phyloP scores from a whole-genome alignment of 2,329 filamentous ascomycete genomes.

The Cladorrhinum sp. region DNA sequence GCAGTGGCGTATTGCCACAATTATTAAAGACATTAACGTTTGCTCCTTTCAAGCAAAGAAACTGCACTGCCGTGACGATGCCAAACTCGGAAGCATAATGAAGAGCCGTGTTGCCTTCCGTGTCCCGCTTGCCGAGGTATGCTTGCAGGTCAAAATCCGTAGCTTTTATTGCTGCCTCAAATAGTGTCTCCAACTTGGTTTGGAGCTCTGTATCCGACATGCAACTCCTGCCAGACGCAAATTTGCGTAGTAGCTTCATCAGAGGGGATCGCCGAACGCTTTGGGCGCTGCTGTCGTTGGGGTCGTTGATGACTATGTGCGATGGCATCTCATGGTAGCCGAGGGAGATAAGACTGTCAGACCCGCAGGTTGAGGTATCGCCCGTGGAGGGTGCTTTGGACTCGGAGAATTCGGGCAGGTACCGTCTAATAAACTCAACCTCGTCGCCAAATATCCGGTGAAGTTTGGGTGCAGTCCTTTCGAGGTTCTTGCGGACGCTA shows the following conservation, averaged over 20 bases:
- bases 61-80: slow-evolving; percentile 26
- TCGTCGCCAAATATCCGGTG: slow-evolving; percentile 30
- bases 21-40: slow-evolving; percentile 29
- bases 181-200: slow-evolving; percentile 19
- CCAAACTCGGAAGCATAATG: slow-evolving; percentile 29
- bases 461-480: slow-evolving; percentile 23
- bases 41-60: slow-evolving; percentile 22
- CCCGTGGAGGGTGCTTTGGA: slow-evolving; percentile 23
- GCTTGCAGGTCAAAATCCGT: slow-evolving; percentile 19
- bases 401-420: slow-evolving; percentile 28
- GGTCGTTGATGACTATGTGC: slow-evolving; percentile 10
- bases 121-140: slow-evolving; percentile 26
- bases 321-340: neutral
- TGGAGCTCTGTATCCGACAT: slow-evolving; percentile 22
- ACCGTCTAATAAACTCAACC: slow-evolving; percentile 27
- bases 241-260: slow-evolving; percentile 27
- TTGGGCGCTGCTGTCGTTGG: slow-evolving; percentile 23
- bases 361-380: slow-evolving; percentile 26
- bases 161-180: slow-evolving; percentile 19
- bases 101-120: slow-evolving; percentile 28
- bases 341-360: slow-evolving; percentile 22
- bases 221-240: slow-evolving; percentile 21
- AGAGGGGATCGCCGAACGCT: slow-evolving; percentile 24
- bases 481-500: slow-evolving; percentile 27
- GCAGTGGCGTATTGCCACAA: slow-evolving; percentile 29